Base-by-base conservation (phyloP, 306 rosid genomes). In the Malus orientalis region DNA sequence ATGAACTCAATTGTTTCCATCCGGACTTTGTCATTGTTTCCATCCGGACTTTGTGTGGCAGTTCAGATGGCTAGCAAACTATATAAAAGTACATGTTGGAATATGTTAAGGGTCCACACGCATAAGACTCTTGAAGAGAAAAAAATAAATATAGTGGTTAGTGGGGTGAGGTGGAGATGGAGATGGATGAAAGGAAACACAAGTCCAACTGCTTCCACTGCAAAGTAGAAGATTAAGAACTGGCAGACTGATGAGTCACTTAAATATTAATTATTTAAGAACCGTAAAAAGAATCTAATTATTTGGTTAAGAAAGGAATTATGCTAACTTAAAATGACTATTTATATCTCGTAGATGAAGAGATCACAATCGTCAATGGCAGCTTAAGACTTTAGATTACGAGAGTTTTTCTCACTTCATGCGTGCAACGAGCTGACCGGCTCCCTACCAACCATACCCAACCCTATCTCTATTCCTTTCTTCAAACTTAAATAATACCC, bases 151-250 rank as follows among this genome's bases (percentile, higher is more conserved):
- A 0, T 4, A 29, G 64, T 33, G 53, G 32, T 70, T 66, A 59
- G 57, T 79, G 71, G 58, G 67, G 68, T 40, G 12, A 2, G 45
- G 45, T 40, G 45, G 18, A 53, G 67, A 10, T 51, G 4, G 42
- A 63, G 73, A 71, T 65, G 75, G 32, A 73, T 29, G 71, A 76
- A 70, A 67, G 11, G 3, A 59, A 45, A 66, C 74, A 73, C 84
- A 81, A 82, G 80, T 83, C 91, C 89, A 90, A 88, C 93, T 84
- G 78, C 95, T 85, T 87, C 97, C 93, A 89, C 90, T 89, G 74
- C 93, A 66, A 79, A 80, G 87, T 81, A 79, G 87, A 84, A 81
- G 25, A 64, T 71, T 6, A 42, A 62, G 6, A 6, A 54, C 75
- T 79, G 83, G 88, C 78, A 87, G 87, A 80, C 70, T 78, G 2